A percentile compares a stretch with the other conserved stretches of the same genome.
Evolutionary conservation across 1,284 basidiomycete species (phyloP).

Genomic region (Cryptococcus sp.): DNA sequence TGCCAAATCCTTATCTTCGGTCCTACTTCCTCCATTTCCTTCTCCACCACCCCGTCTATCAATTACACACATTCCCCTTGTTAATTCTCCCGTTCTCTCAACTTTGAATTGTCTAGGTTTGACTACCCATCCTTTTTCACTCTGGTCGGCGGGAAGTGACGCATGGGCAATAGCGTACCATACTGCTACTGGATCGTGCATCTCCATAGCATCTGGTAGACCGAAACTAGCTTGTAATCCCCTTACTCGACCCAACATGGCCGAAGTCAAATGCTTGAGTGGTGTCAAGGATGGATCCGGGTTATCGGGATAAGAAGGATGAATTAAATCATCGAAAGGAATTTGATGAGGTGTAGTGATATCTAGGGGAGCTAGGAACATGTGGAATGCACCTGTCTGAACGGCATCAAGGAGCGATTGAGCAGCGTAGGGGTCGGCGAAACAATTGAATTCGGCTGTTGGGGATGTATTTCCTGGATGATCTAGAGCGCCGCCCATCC

Average conservation of each 20-base stretch:
- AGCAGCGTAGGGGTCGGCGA: constrained; percentile 85
- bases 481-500: constrained; percentile 96
- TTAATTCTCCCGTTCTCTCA: constrained; percentile 48
- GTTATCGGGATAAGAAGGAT: constrained; percentile 48
- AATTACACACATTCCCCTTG: constrained; percentile 51
- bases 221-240: constrained; percentile 61
- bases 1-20: constrained; percentile 24
- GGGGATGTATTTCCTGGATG: constrained; percentile 86
- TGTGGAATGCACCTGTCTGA: constrained; percentile 44
- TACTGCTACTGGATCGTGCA: constrained; percentile 52
- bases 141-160: not conserved
- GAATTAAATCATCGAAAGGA: constrained; percentile 61
- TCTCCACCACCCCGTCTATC: constrained; percentile 45
- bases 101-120: constrained; percentile 43
- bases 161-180: constrained; percentile 56
- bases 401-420: constrained; percentile 50
- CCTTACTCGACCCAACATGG: constrained; percentile 69
- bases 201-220: constrained; percentile 76
- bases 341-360: constrained; percentile 74
- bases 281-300: constrained; percentile 16
- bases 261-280: constrained; percentile 68
- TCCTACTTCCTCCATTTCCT: constrained; percentile 15
- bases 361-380: constrained; percentile 73
- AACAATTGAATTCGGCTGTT: constrained; percentile 87
- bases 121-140: constrained; percentile 33